Evolutionary conservation across 805 yeast species (phyloP), one percentile per base, ranked within the genome.

Genomic region (Metschnikowia gelsemii): DNA sequence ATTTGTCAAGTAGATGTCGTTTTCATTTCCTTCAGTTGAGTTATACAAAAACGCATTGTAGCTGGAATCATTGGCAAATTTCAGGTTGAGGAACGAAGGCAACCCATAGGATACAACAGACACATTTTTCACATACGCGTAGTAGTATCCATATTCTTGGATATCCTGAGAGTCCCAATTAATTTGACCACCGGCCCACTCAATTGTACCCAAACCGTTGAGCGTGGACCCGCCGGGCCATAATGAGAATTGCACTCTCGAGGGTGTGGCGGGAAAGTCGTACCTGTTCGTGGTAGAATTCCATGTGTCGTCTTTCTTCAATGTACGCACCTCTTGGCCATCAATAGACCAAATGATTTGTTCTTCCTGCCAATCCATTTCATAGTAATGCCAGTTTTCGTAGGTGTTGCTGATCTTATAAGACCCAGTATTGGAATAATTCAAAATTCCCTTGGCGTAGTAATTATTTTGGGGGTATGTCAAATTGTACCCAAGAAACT

Each of bases 131-230:
- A 90, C 55, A 44, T 76, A 72, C 20, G 85, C 81, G 59, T 80
- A 87, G 68, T 78, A 83, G 69, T 89, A 90, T n/a, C 97, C 96
- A 38, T 82, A 77, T 43, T 84, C 69, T 46, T 70, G 55, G 44
- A 89, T 76, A 63, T 88, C 96, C 3, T 71, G 59, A 11, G 90
- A 75, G 61, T 83, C 64, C 97, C 97, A 90, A 68, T 87, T 72
- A 47, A 90, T 79, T 21, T 49, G 70, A 66, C 97, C 97, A 66
- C 96, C 96, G 26, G 96, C 86, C 90, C 90, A 89, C 43, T 73
- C 84, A 47, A 77, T 71, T 11, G 89, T 83, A 70, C 90, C 90
- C 20, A 55, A 49, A 17, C 75, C 77, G 55, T 73, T 75, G 22
- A 70, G 55, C 8, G 74, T 48, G 47, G 65, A 72, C 62, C 89